Evolutionary conservation across 345 rosid genomes (phyloP), one percentile per base, ranked within the genome.

Genomic region (Ceriops tagal): DNA sequence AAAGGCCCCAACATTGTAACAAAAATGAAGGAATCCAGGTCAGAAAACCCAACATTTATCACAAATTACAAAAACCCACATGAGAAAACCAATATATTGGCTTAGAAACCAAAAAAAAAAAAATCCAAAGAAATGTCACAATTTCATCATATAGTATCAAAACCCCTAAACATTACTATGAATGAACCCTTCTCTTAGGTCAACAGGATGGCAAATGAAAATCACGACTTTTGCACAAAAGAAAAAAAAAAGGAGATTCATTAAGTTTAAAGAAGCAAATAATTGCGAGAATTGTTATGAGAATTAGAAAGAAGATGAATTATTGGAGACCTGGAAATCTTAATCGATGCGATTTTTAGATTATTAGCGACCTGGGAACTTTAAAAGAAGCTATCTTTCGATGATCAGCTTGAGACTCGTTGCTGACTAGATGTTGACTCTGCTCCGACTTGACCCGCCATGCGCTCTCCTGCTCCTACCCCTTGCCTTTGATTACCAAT

Each of bases 381-480:
- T 34, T 7, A 34, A 34, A 34, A 34, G 9, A 34, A 7, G 37
- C 37, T 9, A 34, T 34, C 37, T 39, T 61, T 70, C 26, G 53
- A 69, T 7, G 65, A 71, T 61, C 56, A 68, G 65, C 53, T 65
- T 28, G 31, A 37, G 69, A 65, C 43, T 65, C 71, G 59, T 62
- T 58, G 52, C 5, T 30, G 62, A 64, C 70, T 53, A 51, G 7
- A 75, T 53, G 64, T 52, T 49, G 77, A 60, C 71, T 46, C 27
- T 31, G 74, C 67, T 63, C 78, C 71, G 70, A 78, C 72, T 76
- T 66, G 78, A 80, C 79, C 66, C 70, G 56, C 70, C 75, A 73
- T 71, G 51, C 35, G 47, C 19, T 5, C 2, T 52, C 27, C 58
- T 59, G 13, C 34, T 26, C 53, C 57, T 53, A 16, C 60, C 65